Base-by-base conservation (phyloP, 371 early-diverging fungal species). In the Quaeritorhiza haematococci region DNA sequence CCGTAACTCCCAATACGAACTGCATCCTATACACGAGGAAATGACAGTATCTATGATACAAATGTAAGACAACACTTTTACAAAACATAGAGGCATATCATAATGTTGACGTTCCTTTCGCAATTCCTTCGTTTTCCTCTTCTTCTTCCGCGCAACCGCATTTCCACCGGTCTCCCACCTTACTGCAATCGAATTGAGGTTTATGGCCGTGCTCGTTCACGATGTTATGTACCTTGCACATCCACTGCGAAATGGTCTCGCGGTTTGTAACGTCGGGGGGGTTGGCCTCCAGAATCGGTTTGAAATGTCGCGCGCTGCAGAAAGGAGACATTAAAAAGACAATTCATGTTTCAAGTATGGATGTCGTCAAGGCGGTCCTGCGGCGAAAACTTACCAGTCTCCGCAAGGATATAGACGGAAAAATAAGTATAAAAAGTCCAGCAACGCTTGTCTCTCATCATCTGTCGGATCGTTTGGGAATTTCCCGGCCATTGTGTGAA, bases 401-500 rank as follows among this genome's bases (percentile, higher is more conserved):
- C 94, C 95, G 67, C 99, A 99, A 8, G 99, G 99, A 72, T 96
- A 99, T 32, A 98, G 67, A 56, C 90, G 74, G 3, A 93, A 87
- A 53, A 99, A 82, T 13, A 94, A 63, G 54, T 80, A 77, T 58
- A 98, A 78, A 61, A 92, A 98, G 46, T 84, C 83, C 28, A 78
- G 68, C 48, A 92, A 67, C 3, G 93, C 86, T n/a, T 76, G 69
- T 52, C 90, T 76, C 67, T 97, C 91, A 34, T 88, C 84, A n/a
- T 54, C 45, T 0, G 84, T 86, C 1, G 98, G 98, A 10, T 85
- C 72, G 33, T 83, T 72, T 2, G 99, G 98, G 72, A 90, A 99
- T 63, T 93, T 74, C 19, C 92, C 86, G 49, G 92, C 91, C 90
- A 98, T 94, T 13, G 96, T 95, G 73, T 99, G 99, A n/a, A 99